Evolutionary conservation across 768 basidiomycete genomes (phyloP), one percentile per base, ranked within the genome.

Genomic region (Rhizopogon vulgaris): DNA sequence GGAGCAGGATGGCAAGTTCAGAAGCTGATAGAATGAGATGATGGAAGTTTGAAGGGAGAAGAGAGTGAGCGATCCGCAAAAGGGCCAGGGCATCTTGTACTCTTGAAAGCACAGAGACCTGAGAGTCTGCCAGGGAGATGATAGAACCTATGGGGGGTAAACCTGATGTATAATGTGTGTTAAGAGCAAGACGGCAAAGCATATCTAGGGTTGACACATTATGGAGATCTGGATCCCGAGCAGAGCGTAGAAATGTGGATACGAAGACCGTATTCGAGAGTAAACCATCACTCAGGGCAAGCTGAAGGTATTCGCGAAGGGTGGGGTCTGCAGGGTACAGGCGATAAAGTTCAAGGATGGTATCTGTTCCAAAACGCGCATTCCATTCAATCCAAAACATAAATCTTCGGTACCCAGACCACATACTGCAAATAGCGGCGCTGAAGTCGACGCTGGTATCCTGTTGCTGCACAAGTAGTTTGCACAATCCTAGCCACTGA

Each of bases 401-500:
- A 40, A 40, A 34, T 22, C 8, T 27, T 15, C 18, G 36, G 41
- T 10, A 12, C 22, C 18, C 15, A 41, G 3, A 18, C 49, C 52
- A 45, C 66, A 43, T 46, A 88, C 86, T 85, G 65, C 81, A 85
- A 41, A 87, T 71, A 30, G 78, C 73, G 18, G 69, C 72, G 55
- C 84, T 80, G n/a, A 78, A 64, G 41, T 72, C 71, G 32, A 27
- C 24, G 28, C 71, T 65, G 25, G 59, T 51, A 12, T 65, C 66
- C 53, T 77, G 72, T 62, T 78, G 83, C 25, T 77, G 73, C 15
- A 86, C 69, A 61, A 79, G 77, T 48, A 87, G 64, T 57, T 78
- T 82, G 64, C 83, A 85, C 8, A 89, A 69, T 24, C 70, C 75
- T 18, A 83, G 64, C 87, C 87, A 90, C 88, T 89, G 55, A n/a